These are phyloP conservation scores for Colletotrichum destructivum DNA, from an alignment of 2,329 filamentous ascomycete genomes.

Conservation along the genomic window DNA sequence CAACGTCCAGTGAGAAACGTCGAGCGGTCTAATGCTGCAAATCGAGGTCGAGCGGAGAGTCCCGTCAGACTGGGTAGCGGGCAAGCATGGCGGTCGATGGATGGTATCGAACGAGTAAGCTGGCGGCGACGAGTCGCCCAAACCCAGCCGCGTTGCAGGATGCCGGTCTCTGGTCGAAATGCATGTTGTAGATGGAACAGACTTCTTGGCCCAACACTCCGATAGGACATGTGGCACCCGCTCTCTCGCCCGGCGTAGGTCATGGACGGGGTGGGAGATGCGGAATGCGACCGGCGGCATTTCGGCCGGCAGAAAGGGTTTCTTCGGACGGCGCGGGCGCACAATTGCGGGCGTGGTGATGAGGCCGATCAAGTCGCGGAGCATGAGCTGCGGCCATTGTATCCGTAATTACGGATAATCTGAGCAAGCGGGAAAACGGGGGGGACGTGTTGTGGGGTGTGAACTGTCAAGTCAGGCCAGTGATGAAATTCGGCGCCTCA, in stretches of 20 bases:
- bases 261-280: slow-evolving; percentile 9
- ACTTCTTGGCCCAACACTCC: neutral
- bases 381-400: slow-evolving; percentile 3
- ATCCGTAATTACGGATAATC: neutral
- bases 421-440: slow-evolving; percentile 12
- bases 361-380: slow-evolving; percentile 26
- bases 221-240: neutral
- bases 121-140: slow-evolving; percentile 8
- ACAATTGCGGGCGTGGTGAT: slow-evolving; percentile 33
- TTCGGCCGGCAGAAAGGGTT: neutral
- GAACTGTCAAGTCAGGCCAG: slow-evolving; percentile 23
- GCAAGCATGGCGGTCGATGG: neutral
- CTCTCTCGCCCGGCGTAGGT: neutral
- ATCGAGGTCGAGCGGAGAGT: neutral
- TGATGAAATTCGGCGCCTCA: neutral
- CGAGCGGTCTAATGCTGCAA: slow-evolving; percentile 3
- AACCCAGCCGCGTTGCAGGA: neutral
- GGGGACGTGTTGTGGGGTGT: slow-evolving; percentile 1
- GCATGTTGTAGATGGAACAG: neutral
- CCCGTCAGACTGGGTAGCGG: neutral
- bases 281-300: slow-evolving; percentile 19
- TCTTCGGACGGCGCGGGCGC: slow-evolving; percentile 34
- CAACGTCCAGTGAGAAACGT: slow-evolving; percentile 18
- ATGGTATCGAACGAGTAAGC: neutral
- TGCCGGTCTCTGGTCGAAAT: neutral